A percentile compares a stretch with the other conserved stretches of the same genome.
Conservation (phyloP, 139 green algal genomes). For the Gonium pectorale region DNA sequence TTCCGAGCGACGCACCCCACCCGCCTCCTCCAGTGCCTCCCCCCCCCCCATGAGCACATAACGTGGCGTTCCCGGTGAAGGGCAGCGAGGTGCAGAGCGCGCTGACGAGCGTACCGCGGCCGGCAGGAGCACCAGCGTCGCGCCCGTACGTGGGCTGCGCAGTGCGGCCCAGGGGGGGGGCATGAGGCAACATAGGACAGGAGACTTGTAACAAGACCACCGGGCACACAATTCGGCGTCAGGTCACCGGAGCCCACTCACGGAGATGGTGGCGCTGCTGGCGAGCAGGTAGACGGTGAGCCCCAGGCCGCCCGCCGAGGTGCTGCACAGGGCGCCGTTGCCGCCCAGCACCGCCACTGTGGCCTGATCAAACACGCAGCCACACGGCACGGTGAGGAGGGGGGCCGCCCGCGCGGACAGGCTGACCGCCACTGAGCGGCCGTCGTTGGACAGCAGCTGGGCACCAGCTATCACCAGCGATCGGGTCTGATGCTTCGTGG, state of each 20-base stretch:
- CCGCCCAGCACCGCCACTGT: neutral
- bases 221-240: too few relatives aligned
- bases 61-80: constrained; percentile 4
- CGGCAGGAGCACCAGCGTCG: too few relatives aligned
- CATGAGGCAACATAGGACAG: too few relatives aligned
- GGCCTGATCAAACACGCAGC: neutral
- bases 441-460: neutral
- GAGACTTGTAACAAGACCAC: too few relatives aligned
- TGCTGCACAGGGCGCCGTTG: constrained; percentile 1
- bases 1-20: too few relatives aligned
- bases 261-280: too few relatives aligned
- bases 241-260: too few relatives aligned
- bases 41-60: too few relatives aligned
- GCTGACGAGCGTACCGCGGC: too few relatives aligned
- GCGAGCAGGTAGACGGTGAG: neutral
- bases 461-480: neutral
- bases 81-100: neutral
- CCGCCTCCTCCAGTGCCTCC: too few relatives aligned
- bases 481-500: too few relatives aligned
- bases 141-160: neutral
- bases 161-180: too few relatives aligned
- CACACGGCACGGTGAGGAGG: neutral
- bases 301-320: neutral
- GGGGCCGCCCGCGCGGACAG: neutral
- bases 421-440: neutral